Conservation (phyloP, 176 grass and related monocot species). For the Zizania latifolia region DNA sequence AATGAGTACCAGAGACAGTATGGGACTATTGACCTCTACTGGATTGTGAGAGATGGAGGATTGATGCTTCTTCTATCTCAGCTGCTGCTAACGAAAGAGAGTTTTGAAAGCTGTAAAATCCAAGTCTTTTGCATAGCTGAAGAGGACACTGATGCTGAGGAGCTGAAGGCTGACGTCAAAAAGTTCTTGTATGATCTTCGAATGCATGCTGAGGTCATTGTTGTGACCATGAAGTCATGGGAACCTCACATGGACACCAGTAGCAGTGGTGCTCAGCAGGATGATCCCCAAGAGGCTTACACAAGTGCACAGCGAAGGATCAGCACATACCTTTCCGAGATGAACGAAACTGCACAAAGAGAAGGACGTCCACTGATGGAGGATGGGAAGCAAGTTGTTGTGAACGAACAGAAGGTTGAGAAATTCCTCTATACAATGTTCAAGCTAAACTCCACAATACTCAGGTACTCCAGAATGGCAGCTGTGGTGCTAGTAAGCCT, state of each 20-base stretch:
- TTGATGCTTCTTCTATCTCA: slow-evolving; percentile 96
- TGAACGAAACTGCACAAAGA: slow-evolving; percentile 60
- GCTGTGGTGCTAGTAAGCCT: slow-evolving; percentile 96
- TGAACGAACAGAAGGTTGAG: slow-evolving; percentile 84
- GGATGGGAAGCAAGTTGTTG: slow-evolving; percentile 64
- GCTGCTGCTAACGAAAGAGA: slow-evolving; percentile 91
- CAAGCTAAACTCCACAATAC: slow-evolving; percentile 88
- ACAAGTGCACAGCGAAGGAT: slow-evolving; percentile 73
- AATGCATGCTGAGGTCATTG: slow-evolving; percentile 94
- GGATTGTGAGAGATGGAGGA: slow-evolving; percentile 94
- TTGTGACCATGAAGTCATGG: slow-evolving; percentile 90
- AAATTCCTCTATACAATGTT: slow-evolving; percentile 96
- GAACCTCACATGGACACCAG: slow-evolving; percentile 48
- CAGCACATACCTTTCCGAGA: slow-evolving; percentile 61
- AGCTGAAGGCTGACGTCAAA: slow-evolving; percentile 89
- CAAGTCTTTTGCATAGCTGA: slow-evolving; percentile 97
- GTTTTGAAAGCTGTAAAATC: slow-evolving; percentile 93
- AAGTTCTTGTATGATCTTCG: slow-evolving; percentile 97
- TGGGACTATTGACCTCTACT: slow-evolving; percentile 95
- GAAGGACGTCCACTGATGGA: slow-evolving; percentile 60
- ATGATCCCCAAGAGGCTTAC: slow-evolving; percentile 80
- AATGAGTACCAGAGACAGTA: slow-evolving; percentile 90
- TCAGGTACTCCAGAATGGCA: slow-evolving; percentile 94
- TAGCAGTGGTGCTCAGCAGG: slow-evolving; percentile 47
- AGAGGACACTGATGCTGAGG: slow-evolving; percentile 91